phyloP scores from a whole-genome alignment of 352 stramenopile genomes.

The Globisporangium polare region DNA sequence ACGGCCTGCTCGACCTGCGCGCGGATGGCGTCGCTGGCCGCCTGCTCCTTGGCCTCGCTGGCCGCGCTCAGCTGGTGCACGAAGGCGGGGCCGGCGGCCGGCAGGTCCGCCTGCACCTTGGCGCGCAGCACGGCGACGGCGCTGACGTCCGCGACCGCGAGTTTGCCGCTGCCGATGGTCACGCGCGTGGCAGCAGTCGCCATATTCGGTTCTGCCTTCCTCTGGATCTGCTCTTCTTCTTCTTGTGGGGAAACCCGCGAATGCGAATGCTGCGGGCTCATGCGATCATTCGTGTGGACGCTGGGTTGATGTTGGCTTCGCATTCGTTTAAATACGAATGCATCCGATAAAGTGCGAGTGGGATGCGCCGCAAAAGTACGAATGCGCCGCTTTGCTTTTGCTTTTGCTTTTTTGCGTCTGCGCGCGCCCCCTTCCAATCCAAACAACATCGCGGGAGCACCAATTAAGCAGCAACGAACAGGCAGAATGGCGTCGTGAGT shows the following conservation, averaged over 20 bases:
- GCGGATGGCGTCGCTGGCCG: slow-evolving; percentile 12
- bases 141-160: slow-evolving; percentile 58
- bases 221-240: background rate
- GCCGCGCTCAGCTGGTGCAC: slow-evolving; percentile 4
- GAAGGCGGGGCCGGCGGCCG: background rate
- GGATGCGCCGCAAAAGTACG: background rate
- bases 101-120: slow-evolving; percentile 33
- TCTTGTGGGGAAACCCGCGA: background rate
- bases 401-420: too few species aligned
- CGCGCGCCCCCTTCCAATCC: background rate
- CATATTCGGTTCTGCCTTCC: slow-evolving; percentile 21
- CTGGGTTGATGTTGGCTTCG: background rate
- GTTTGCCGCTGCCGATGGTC: slow-evolving; percentile 48
- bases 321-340: too few species aligned
- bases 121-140: slow-evolving; percentile 49
- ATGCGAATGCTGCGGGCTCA: background rate
- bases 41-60: slow-evolving; percentile 9
- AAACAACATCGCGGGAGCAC: background rate
- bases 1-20: slow-evolving; percentile 11
- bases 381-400: background rate
- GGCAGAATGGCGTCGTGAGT: slow-evolving; percentile 6
- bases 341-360: too few species aligned
- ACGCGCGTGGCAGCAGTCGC: slow-evolving; percentile 38
- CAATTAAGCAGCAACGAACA: background rate
- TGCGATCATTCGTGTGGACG: background rate